Percentiles rank a stretch among this genome's conserved stretches.
Evolutionary conservation across 2,329 filamentous ascomycete species (phyloP).

Genomic region (Aspergillus quadrilineatus): DNA sequence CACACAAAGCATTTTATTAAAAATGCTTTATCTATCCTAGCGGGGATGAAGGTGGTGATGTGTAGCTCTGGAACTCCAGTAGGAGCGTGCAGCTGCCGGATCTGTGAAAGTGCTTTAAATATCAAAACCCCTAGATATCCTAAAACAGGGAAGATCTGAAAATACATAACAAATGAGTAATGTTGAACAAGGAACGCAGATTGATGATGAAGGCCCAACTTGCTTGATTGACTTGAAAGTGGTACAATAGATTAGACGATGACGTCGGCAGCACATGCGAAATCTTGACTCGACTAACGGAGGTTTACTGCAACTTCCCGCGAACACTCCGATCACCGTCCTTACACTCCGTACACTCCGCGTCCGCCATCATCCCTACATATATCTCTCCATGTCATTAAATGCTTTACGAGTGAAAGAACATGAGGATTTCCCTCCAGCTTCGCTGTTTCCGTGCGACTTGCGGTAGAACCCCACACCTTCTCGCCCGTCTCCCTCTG

Average conservation of each 20-base stretch:
- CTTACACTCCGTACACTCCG: not conserved
- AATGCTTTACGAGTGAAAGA: slow-evolving; percentile 26
- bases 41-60: not conserved
- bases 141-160: too few relatives aligned
- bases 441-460: slow-evolving; percentile 52
- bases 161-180: too few relatives aligned
- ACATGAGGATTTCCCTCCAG: slow-evolving; percentile 52
- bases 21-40: not conserved
- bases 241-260: not conserved
- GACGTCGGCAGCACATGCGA: slow-evolving; percentile 22
- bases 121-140: not conserved
- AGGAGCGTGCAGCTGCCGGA: not conserved
- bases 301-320: not conserved
- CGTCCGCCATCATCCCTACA: not conserved
- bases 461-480: slow-evolving; percentile 38
- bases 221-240: not conserved
- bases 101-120: not conserved
- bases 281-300: not conserved
- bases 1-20: not conserved
- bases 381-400: slow-evolving; percentile 9
- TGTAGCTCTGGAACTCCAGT: too few relatives aligned
- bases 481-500: slow-evolving; percentile 31
- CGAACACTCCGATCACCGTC: slow-evolving; percentile 1
- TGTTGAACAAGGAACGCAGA: not conserved
- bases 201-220: not conserved